These are phyloP conservation scores for Phytophthora palmivora DNA, from an alignment of 352 stramenopile genomes.

Conservation along the genomic window DNA sequence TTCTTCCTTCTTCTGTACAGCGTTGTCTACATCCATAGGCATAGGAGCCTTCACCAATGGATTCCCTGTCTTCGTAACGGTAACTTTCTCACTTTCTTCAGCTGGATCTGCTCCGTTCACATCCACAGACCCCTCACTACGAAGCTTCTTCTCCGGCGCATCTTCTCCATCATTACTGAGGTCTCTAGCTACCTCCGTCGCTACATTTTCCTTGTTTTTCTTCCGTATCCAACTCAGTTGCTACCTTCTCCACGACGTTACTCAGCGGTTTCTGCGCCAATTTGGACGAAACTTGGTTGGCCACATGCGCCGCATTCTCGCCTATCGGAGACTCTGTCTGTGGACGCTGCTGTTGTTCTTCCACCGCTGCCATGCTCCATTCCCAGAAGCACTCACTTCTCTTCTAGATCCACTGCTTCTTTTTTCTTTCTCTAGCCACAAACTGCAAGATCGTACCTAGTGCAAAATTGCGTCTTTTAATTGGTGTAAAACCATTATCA, in stretches of 20 bases:
- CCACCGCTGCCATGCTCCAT: conserved; percentile 35
- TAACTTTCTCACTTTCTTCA: conserved; percentile 8
- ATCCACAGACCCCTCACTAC: neutral
- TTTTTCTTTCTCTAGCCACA: conserved; percentile 22
- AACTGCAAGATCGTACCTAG: conserved; percentile 23
- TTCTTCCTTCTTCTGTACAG: neutral
- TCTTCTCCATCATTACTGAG: neutral
- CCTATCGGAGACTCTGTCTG: neutral
- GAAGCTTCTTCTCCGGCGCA: neutral
- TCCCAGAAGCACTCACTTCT: neutral
- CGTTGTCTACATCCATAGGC: conserved; percentile 20
- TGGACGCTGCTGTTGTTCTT: conserved; percentile 20
- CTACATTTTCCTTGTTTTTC: conserved; percentile 12
- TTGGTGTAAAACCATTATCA: conserved; percentile 9
- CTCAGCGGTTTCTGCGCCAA: conserved; percentile 12
- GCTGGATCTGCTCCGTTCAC: conserved; percentile 2
- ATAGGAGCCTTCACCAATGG: conserved; percentile 1
- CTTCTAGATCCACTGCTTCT: conserved; percentile 12
- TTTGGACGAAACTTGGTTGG: conserved; percentile 25
- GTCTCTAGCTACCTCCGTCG: neutral
- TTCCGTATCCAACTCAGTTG: conserved; percentile 6
- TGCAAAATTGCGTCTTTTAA: neutral
- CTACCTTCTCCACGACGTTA: conserved; percentile 10
- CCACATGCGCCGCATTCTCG: conserved; percentile 21
- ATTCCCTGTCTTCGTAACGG: neutral